These are phyloP conservation scores for Apiospora arundinis DNA, from an alignment of 2,329 filamentous ascomycete genomes.

Conservation along the genomic window DNA sequence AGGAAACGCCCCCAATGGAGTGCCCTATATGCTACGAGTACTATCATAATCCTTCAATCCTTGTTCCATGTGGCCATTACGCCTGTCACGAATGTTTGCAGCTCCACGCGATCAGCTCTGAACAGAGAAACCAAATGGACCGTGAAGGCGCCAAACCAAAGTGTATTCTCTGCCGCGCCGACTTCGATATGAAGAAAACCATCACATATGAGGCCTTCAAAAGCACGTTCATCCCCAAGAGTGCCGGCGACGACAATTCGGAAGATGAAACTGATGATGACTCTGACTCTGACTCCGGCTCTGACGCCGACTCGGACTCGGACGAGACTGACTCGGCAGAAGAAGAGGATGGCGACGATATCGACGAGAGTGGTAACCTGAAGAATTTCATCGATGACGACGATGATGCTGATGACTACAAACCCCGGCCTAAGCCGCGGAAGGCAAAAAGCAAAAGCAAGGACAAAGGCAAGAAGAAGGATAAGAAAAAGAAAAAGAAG, in stretches of 20 bases:
- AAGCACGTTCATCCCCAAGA: conserved; percentile 70
- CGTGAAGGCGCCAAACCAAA: conserved; percentile 63
- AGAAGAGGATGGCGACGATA: conserved; percentile 41
- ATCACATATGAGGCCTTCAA: conserved; percentile 79
- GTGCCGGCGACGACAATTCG: neutral
- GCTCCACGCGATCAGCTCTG: conserved; percentile 67
- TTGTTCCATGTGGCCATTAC: conserved; percentile 83
- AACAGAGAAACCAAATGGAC: conserved; percentile 62
- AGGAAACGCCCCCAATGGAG: conserved; percentile 64
- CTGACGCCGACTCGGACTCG: conserved; percentile 39
- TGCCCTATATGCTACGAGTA: conserved; percentile 85
- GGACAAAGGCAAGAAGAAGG: conserved; percentile 38
- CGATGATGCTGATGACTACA: conserved; percentile 32
- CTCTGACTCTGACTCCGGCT: neutral
- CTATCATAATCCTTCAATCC: conserved; percentile 75
- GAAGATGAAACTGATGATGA: conserved; percentile 44
- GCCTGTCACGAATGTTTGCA: conserved; percentile 80
- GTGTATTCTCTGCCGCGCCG: conserved; percentile 79
- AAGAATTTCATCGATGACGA: conserved; percentile 39
- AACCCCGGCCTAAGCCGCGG: conserved; percentile 26
- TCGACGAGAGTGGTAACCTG: conserved; percentile 42
- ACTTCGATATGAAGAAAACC: conserved; percentile 70
- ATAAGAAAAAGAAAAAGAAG: conserved; percentile 47
- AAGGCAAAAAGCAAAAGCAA: conserved; percentile 44
- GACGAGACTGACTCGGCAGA: conserved; percentile 37